Conservation (phyloP, 805 yeast species). For the Geotrichum ghanense region DNA sequence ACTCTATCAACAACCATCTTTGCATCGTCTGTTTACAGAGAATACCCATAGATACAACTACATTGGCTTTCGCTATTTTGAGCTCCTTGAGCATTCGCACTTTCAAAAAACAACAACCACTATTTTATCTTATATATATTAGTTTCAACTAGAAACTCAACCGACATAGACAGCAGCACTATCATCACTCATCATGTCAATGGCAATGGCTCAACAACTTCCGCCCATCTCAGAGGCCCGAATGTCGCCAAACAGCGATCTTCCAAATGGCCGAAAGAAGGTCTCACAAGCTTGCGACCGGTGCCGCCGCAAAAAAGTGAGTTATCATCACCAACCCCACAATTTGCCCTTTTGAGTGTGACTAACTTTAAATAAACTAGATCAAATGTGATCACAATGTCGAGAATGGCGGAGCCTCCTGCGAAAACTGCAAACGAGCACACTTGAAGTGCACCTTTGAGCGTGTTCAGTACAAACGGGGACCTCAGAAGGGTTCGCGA, state of each 20-base stretch:
- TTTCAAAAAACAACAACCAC: too few species aligned
- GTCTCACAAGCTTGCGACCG: not conserved
- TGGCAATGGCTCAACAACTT: not conserved
- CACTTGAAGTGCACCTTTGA: not conserved
- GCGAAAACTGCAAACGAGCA: not conserved
- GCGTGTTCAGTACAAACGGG: not conserved
- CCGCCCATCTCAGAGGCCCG: not conserved
- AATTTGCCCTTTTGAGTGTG: too few species aligned
- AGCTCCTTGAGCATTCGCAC: too few species aligned
- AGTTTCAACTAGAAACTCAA: too few species aligned
- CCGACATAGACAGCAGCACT: too few species aligned
- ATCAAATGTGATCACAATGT: constrained; percentile 1
- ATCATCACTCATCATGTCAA: too few species aligned
- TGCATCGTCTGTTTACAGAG: too few species aligned
- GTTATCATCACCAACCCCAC: not conserved
- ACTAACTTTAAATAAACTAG: not conserved
- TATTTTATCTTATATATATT: too few species aligned
- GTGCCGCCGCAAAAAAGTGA: not conserved
- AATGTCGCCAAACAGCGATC: not conserved
- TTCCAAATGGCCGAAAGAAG: not conserved
- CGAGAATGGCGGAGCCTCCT: not conserved
- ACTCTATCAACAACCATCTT: too few species aligned
- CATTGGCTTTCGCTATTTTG: too few species aligned
- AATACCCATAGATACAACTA: too few species aligned
- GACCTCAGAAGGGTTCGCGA: not conserved